Evolutionary conservation across 768 basidiomycete genomes (phyloP).

Genomic region (Calocybe gangraenosa): DNA sequence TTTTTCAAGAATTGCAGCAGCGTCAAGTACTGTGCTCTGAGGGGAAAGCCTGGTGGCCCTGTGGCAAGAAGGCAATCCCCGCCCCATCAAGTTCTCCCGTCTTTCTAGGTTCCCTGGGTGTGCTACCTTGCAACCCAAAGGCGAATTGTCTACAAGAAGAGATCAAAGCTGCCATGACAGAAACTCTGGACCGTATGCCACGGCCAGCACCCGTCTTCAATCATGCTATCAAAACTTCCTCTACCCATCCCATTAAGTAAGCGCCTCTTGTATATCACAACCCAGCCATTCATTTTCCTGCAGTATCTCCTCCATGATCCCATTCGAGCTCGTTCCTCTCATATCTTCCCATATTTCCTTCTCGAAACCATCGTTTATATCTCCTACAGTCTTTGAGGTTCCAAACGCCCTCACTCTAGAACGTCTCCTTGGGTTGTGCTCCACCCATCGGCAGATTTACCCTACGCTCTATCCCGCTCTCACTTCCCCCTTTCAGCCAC

Average conservation of each 20-base stretch:
- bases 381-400: constrained; percentile 43
- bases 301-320: constrained; percentile 65
- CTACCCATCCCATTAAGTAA: constrained; percentile 82
- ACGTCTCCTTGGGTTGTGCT: constrained; percentile 27
- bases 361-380: constrained; percentile 13
- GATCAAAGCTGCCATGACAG: constrained; percentile 50
- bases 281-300: neutral
- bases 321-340: constrained; percentile 50
- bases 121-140: constrained; percentile 13
- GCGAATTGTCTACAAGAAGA: constrained; percentile 37
- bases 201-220: neutral
- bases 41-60: constrained; percentile 48
- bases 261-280: constrained; percentile 24
- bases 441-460: constrained; percentile 13
- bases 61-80: constrained; percentile 15
- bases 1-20: constrained; percentile 46
- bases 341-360: constrained; percentile 44
- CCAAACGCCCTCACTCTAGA: constrained; percentile 41
- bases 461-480: constrained; percentile 6
- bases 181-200: constrained; percentile 26
- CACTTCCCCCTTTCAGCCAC: constrained; percentile 12
- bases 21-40: constrained; percentile 41
- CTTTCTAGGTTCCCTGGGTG: constrained; percentile 26
- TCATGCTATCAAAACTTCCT: constrained; percentile 59
- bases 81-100: constrained; percentile 17